Evolutionary conservation across 140 eudicot genomes (phyloP).

Genomic region (Bidens hawaiensis): DNA sequence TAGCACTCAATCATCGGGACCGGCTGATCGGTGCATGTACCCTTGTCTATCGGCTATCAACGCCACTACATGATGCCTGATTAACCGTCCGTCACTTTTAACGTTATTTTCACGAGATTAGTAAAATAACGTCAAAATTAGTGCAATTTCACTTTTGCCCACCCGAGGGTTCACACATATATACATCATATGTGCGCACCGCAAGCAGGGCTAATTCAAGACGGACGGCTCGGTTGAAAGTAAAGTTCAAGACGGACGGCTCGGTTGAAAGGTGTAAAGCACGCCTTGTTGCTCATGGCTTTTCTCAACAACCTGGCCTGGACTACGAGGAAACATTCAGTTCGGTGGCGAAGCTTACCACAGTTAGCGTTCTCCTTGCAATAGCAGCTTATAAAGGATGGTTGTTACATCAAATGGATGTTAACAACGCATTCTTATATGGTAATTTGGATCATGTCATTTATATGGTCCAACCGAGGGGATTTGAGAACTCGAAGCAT

Average conservation of each 20-base stretch:
- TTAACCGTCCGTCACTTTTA: too few relatives aligned
- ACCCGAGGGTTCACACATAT: too few relatives aligned
- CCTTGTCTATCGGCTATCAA: too few relatives aligned
- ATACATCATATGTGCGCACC: too few relatives aligned
- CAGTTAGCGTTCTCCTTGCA: not conserved
- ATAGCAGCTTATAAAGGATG: not conserved
- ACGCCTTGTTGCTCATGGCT: not conserved
- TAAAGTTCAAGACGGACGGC: not conserved
- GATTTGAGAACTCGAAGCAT: not conserved
- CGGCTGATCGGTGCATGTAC: too few relatives aligned
- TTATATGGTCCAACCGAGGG: not conserved
- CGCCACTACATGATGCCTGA: too few relatives aligned
- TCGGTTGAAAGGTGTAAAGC: not conserved
- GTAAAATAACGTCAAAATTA: too few relatives aligned
- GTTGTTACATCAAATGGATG: not conserved
- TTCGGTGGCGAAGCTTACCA: not conserved
- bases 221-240: too few relatives aligned
- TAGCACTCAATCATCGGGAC: too few relatives aligned
- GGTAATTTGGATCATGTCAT: not conserved
- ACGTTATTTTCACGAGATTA: too few relatives aligned
- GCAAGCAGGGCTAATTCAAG: too few relatives aligned
- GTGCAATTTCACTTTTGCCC: too few relatives aligned
- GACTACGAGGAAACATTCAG: conserved; percentile 2
- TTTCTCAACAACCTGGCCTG: not conserved
- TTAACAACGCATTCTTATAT: not conserved